A percentile compares a stretch with the other conserved stretches of the same genome.
These are phyloP conservation scores for Dimocarpus longan DNA, from an alignment of 345 rosid species.

Conservation along the genomic window DNA sequence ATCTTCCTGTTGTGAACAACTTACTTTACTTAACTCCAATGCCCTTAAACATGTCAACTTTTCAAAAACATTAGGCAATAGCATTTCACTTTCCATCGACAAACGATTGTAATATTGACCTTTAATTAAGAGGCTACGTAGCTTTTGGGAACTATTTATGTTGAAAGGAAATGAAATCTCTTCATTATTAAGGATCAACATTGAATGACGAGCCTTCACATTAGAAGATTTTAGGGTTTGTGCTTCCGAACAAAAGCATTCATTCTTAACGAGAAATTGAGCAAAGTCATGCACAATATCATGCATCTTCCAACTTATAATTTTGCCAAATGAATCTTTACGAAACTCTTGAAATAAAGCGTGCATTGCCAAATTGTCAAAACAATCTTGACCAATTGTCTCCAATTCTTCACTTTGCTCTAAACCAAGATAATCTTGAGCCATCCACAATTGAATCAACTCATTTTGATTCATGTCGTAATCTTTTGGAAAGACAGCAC, in stretches of 20 bases:
- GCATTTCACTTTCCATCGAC: too few relatives aligned
- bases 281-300: not conserved
- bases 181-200: not conserved
- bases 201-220: not conserved
- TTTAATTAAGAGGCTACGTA: not conserved
- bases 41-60: not conserved
- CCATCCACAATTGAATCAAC: not conserved
- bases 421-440: not conserved
- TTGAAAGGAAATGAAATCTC: not conserved
- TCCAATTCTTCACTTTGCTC: not conserved
- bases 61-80: too few relatives aligned
- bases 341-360: not conserved
- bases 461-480: too few relatives aligned
- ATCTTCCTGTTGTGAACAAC: too few relatives aligned
- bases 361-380: not conserved
- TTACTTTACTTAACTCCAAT: not conserved
- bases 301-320: not conserved
- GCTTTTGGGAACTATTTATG: not conserved
- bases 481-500: too few relatives aligned
- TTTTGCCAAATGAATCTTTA: too few relatives aligned
- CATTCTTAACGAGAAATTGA: not conserved
- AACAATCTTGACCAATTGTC: not conserved
- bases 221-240: not conserved
- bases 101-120: too few relatives aligned
- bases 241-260: not conserved